phyloP scores from a whole-genome alignment of 805 yeast genomes.

The Jamesozyma lodderae region DNA sequence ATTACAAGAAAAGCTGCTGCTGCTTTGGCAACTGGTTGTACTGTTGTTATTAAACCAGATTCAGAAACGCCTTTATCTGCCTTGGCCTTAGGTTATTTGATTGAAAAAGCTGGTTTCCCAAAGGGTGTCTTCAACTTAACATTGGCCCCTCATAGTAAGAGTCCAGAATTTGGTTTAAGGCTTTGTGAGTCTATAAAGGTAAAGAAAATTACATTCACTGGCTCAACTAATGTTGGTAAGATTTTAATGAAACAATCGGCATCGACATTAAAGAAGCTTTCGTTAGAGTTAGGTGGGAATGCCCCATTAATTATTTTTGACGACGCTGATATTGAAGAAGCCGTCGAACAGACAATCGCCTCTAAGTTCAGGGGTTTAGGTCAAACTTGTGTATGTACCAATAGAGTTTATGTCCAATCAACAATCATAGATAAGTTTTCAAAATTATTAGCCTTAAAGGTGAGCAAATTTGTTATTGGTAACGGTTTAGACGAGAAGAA shows the following conservation, averaged over 20 bases:
- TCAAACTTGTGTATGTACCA: slow-evolving; percentile 60
- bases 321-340: slow-evolving; percentile 49
- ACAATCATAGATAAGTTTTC: slow-evolving; percentile 42
- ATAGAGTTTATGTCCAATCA: slow-evolving; percentile 48
- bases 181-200: slow-evolving; percentile 41
- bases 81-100: slow-evolving; percentile 46
- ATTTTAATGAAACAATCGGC: slow-evolving; percentile 50
- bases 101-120: slow-evolving; percentile 54
- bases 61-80: slow-evolving; percentile 54
- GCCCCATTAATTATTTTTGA: slow-evolving; percentile 56
- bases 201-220: slow-evolving; percentile 54
- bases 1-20: slow-evolving; percentile 58
- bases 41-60: slow-evolving; percentile 52
- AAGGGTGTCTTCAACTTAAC: slow-evolving; percentile 48
- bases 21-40: slow-evolving; percentile 58
- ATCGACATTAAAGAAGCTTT: slow-evolving; percentile 48
- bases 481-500: slow-evolving; percentile 43
- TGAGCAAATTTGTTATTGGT: slow-evolving; percentile 42
- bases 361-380: slow-evolving; percentile 55
- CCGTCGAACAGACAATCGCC: slow-evolving; percentile 44
- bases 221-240: slow-evolving; percentile 56
- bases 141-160: slow-evolving; percentile 38
- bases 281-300: slow-evolving; percentile 61
- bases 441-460: slow-evolving; percentile 36
- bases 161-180: slow-evolving; percentile 45